Evolutionary conservation across 805 yeast genomes (phyloP), one percentile per base, ranked within the genome.

Genomic region (Candida adriatica): DNA sequence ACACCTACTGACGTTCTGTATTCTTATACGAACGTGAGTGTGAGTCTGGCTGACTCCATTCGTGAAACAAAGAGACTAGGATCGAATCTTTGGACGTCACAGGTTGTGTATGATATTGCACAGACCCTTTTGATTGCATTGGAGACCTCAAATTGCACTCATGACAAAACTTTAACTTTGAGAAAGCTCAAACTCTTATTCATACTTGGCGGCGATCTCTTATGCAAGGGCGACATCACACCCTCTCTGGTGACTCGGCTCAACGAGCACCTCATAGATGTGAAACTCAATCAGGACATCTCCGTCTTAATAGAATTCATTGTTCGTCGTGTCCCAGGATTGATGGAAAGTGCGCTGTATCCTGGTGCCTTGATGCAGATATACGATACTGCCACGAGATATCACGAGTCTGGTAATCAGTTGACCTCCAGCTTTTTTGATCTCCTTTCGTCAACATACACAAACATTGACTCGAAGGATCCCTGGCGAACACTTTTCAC

Each of bases 171-270:
- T 2, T 10, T 48, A 5, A 31, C 39, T 17, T 23, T 70, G 6
- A 52, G 73, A 34, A 58, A 50, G 33, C 31, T 71, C 14, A 67
- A 67, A 35, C 37, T 62, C 2, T 33, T 69, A 6, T 41, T 62
- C 6, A 27, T 54, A 6, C 29, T 59, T 13, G 58, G 61, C 7
- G 36, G 38, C 3, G 23, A 29, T 2, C 34, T 23, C 1, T 45
- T 52, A n/a, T 26, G 43, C 23, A 31, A 35, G 8, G 39, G 41
- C 5, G 26, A 66, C 7, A 29, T 43, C 1, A 28, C 32, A 1
- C 43, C 58, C 3, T n/a, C n/a, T n/a, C 16, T 61, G 4, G 35
- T 42, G 6, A 18, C 22, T 2, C 9, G 18, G 3, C 14, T 49
- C 5, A 21, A 22, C 1, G 14, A 36, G 43, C 13, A 53, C 18